Percentiles rank a stretch among this genome's conserved stretches.
These are phyloP conservation scores for Yamadazyma atlantica DNA, from an alignment of 1,139 yeast genomes.

Conservation along the genomic window DNA sequence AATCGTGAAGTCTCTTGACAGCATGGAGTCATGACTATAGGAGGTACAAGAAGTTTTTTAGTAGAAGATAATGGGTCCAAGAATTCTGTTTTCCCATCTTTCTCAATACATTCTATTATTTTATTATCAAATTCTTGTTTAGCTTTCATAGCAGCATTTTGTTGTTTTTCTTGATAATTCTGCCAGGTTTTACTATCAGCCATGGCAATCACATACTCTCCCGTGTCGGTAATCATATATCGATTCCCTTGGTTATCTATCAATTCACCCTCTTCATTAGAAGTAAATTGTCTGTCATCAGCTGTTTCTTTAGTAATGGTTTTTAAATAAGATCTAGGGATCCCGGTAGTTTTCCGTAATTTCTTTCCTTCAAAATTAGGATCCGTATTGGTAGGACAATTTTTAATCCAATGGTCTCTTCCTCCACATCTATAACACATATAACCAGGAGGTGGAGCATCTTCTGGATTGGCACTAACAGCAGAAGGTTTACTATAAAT, in stretches of 20 bases:
- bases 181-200: constrained; percentile 96
- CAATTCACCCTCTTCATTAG: constrained; percentile 48
- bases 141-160: constrained; percentile 50
- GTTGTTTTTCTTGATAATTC: constrained; percentile 71
- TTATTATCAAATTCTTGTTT: constrained; percentile 40
- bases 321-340: constrained; percentile 88
- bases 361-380: constrained; percentile 93
- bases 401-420: constrained; percentile 94
- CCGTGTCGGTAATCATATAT: constrained; percentile 89
- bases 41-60: constrained; percentile 64
- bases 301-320: constrained; percentile 57
- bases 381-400: constrained; percentile 92
- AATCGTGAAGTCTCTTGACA: constrained; percentile 61
- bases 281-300: constrained; percentile 51
- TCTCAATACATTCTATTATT: constrained; percentile 33
- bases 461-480: constrained; percentile 43
- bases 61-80: constrained; percentile 59
- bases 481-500: constrained; percentile 52
- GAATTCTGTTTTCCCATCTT: constrained; percentile 42
- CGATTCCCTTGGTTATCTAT: constrained; percentile 65
- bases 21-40: constrained; percentile 82
- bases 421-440: constrained; percentile 96
- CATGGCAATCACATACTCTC: constrained; percentile 90
- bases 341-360: constrained; percentile 93
- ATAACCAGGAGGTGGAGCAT: constrained; percentile 92